Percentiles rank a stretch among this genome's conserved stretches.
Conservation (phyloP, 305 asterid genomes). For the Solanum aculeatissimum region DNA sequence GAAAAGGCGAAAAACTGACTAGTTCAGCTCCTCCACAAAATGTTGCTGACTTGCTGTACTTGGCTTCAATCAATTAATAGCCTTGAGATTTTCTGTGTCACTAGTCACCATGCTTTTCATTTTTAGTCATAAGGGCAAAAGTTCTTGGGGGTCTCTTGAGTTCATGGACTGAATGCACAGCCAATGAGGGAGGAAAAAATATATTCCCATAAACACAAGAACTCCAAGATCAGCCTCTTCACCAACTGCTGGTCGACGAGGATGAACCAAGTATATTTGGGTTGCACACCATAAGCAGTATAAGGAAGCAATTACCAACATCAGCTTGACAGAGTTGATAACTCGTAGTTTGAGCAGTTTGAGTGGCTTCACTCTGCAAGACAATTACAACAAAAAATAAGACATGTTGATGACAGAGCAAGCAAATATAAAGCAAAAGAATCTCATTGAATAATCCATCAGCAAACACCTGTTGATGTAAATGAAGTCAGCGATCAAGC, state of each 20-base stretch:
- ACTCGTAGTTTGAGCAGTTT: slow-evolving; percentile 26
- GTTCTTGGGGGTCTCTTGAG: slow-evolving; percentile 31
- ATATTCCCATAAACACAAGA: slow-evolving; percentile 44
- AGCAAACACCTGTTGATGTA: slow-evolving; percentile 53
- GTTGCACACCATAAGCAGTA: slow-evolving; percentile 75
- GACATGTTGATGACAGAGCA: neutral
- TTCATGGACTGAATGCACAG: slow-evolving; percentile 73
- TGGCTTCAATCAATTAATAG: neutral
- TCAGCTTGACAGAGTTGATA: slow-evolving; percentile 31
- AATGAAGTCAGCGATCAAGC: slow-evolving; percentile 57
- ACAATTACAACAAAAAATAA: neutral
- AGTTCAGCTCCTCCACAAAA: neutral
- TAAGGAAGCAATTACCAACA: slow-evolving; percentile 26
- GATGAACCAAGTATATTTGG: slow-evolving; percentile 61
- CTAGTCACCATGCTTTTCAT: neutral
- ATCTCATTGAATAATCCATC: neutral
- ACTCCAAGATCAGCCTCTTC: slow-evolving; percentile 95
- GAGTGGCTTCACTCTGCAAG: slow-evolving; percentile 37
- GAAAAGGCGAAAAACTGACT: neutral
- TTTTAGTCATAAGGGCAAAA: slow-evolving; percentile 32
- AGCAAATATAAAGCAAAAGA: neutral
- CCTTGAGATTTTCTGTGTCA: neutral
- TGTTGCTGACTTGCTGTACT: neutral
- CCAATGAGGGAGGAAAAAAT: slow-evolving; percentile 73
- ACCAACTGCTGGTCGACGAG: slow-evolving; percentile 80